Conservation (phyloP, 306 rosid species). For the Glycyrrhiza uralensis region DNA sequence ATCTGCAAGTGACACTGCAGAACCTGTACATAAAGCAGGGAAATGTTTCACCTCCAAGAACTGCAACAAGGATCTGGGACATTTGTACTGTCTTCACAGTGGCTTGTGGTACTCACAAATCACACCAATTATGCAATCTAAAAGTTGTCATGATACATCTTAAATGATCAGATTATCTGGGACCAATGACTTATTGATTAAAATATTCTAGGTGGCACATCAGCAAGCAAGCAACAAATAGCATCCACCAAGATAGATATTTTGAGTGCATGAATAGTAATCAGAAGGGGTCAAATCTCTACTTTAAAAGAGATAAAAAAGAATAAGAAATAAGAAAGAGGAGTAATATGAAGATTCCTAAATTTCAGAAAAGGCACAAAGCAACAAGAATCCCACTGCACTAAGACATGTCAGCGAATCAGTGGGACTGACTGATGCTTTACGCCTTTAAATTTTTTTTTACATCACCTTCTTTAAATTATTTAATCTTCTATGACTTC, state of each 20-base stretch:
- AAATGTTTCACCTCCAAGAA: conserved; percentile 24
- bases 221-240: conserved; percentile 34
- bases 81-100: conserved; percentile 8
- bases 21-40: neutral
- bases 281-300: conserved; percentile 38
- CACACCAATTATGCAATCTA: conserved; percentile 13
- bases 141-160: conserved; percentile 24
- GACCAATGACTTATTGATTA: conserved; percentile 29
- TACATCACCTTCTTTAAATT: conserved; percentile 22
- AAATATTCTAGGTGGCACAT: conserved; percentile 27
- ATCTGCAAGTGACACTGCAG: conserved; percentile 14
- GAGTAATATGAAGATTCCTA: conserved; percentile 43
- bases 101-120: conserved; percentile 21
- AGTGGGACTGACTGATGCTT: conserved; percentile 37
- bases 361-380: conserved; percentile 34
- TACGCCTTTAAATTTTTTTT: conserved; percentile 34
- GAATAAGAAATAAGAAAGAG: conserved; percentile 30
- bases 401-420: conserved; percentile 40
- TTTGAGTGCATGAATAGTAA: conserved; percentile 18
- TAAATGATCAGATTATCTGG: conserved; percentile 28
- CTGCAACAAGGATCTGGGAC: conserved; percentile 23
- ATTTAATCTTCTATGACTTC: conserved; percentile 36
- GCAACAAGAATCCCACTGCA: conserved; percentile 41
- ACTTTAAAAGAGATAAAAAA: conserved; percentile 42
- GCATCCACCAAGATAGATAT: conserved; percentile 29